These are phyloP conservation scores for Rutstroemia sp. DNA, from an alignment of 2,329 filamentous ascomycete genomes.

Conservation along the genomic window DNA sequence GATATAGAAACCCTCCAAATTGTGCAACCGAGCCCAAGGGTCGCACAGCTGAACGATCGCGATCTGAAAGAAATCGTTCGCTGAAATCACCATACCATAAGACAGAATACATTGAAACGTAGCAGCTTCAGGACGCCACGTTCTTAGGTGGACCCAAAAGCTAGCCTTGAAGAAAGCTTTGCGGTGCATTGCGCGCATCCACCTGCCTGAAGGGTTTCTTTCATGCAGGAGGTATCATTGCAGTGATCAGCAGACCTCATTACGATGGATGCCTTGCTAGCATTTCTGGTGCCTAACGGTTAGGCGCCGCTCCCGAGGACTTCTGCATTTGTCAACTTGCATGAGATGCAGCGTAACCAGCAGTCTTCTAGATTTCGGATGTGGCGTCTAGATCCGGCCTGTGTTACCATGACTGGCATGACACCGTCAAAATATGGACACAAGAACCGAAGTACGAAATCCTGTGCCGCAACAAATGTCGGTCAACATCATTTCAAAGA, in stretches of 20 bases:
- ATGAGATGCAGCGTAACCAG: not conserved
- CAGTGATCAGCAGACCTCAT: not conserved
- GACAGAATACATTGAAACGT: not conserved
- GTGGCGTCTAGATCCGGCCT: not conserved
- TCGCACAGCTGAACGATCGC: not conserved
- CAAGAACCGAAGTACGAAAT: not conserved
- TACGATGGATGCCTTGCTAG: not conserved
- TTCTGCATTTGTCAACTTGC: conserved; percentile 1
- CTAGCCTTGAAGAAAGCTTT: not conserved
- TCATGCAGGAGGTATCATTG: not conserved
- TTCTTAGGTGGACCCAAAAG: not conserved
- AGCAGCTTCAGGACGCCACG: not conserved
- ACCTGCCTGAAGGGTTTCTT: not conserved
- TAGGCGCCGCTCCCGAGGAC: not conserved
- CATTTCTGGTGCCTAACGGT: not conserved
- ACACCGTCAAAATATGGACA: not conserved
- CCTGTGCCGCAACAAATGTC: not conserved
- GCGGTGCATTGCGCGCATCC: not conserved
- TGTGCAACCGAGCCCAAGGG: not conserved
- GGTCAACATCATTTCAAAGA: not conserved
- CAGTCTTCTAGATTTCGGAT: not conserved
- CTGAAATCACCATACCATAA: not conserved
- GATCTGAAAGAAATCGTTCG: not conserved
- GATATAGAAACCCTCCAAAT: not conserved
- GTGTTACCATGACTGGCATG: no score